phyloP scores from a whole-genome alignment of 208 protist species.

The Trypanosoma brucei region DNA sequence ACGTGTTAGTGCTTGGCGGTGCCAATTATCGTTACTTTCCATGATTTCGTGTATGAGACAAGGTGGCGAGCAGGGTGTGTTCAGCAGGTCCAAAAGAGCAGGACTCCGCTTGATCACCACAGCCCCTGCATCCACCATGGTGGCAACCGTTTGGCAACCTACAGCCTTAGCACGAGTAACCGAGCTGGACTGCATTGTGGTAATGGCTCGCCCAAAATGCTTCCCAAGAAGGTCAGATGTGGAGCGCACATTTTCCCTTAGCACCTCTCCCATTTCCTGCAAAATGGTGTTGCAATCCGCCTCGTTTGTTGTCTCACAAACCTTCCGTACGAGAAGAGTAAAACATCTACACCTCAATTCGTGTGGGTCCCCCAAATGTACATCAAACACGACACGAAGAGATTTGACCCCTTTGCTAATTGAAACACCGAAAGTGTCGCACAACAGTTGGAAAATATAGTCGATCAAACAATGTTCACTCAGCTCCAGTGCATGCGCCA shows the following conservation, averaged over 20 bases:
- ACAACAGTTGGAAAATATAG: constrained; percentile 53
- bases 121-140: constrained; percentile 49
- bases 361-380: constrained; percentile 73
- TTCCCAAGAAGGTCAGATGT: constrained; percentile 63
- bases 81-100: constrained; percentile 61
- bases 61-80: constrained; percentile 36
- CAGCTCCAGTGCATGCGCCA: constrained; percentile 61
- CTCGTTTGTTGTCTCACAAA: constrained; percentile 32
- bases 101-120: constrained; percentile 69
- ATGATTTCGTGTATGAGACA: constrained; percentile 51
- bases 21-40: constrained; percentile 49
- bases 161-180: constrained; percentile 32
- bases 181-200: constrained; percentile 22
- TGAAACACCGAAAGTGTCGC: constrained; percentile 55
- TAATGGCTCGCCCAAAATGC: constrained; percentile 28
- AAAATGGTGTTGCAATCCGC: constrained; percentile 43
- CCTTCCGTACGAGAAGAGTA: constrained; percentile 48
- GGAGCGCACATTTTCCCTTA: constrained; percentile 73
- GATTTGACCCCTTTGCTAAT: constrained; percentile 63
- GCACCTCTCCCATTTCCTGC: constrained; percentile 38
- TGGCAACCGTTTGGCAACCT: constrained; percentile 62
- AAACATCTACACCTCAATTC: constrained; percentile 70
- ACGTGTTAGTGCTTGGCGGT: constrained; percentile 51
- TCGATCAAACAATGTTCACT: constrained; percentile 44
- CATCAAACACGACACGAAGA: constrained; percentile 74